Evolutionary conservation across 805 yeast genomes (phyloP).

Genomic region (Kodamaea neixiangensis): DNA sequence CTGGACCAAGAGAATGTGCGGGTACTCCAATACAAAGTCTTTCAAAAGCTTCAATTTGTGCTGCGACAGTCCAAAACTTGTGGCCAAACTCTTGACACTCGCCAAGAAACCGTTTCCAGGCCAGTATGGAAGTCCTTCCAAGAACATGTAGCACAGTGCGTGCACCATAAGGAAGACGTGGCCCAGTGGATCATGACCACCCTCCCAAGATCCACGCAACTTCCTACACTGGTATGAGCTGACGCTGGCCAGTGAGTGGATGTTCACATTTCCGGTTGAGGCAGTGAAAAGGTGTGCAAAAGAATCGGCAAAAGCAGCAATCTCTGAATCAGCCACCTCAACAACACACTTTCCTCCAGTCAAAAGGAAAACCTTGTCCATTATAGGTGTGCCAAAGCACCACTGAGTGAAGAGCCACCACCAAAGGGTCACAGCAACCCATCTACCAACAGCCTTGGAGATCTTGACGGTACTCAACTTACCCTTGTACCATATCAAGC

Average conservation of each 20-base stretch:
- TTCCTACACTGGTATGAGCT: constrained; percentile 38
- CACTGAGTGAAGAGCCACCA: constrained; percentile 89
- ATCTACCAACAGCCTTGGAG: constrained; percentile 39
- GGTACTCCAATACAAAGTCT: constrained; percentile 20
- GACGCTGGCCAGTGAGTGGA: constrained; percentile 16
- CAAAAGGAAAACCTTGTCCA: constrained; percentile 77
- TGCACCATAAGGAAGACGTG: constrained; percentile 81
- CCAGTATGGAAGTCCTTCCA: constrained; percentile 54
- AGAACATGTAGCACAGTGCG: constrained; percentile 62
- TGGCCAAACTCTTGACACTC: constrained; percentile 10
- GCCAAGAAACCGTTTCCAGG: constrained; percentile 15
- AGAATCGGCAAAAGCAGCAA: constrained; percentile 9
- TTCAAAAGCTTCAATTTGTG: constrained; percentile 2
- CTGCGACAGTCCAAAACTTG: neutral
- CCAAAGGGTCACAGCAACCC: constrained; percentile 63
- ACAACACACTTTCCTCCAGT: constrained; percentile 81
- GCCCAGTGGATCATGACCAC: constrained; percentile 97
- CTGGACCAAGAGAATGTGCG: constrained; percentile 27
- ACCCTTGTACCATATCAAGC: constrained; percentile 12
- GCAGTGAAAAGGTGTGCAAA: neutral
- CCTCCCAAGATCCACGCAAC: constrained; percentile 64
- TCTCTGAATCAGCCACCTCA: constrained; percentile 5
- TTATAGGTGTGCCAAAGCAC: constrained; percentile 80
- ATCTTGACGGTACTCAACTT: constrained; percentile 1
- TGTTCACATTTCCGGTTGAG: neutral